Evolutionary conservation across 2,329 filamentous ascomycete species (phyloP), one percentile per base, ranked within the genome.

Genomic region (Cercospora canescens): DNA sequence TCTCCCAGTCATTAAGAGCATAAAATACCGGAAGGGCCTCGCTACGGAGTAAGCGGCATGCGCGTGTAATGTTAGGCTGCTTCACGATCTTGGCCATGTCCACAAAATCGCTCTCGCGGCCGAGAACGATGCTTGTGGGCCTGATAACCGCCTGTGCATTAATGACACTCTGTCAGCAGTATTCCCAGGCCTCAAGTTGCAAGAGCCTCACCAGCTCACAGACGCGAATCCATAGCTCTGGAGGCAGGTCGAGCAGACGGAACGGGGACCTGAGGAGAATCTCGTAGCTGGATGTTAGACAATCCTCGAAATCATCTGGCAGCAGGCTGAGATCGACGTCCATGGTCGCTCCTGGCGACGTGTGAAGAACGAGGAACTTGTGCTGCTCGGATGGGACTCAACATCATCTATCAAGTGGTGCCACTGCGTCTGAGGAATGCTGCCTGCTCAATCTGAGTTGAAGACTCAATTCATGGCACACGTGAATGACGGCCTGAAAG

Each of bases 161-260:
- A 14, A 35, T 28, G 24, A n/a, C 28, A 3, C 28, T 32, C 6
- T 18, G 18, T 55, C 28, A 35, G 28, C 28, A 55, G 28, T 16
- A 21, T 3, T 24, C 24, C 21, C 21, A 28, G 34, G 28, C 3
- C 28, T 34, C 32, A 8, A 18, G 52, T 21, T 18, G 52, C 52
- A n/a, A 34, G 52, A 34, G 28, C 28, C 28, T 55, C 21, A 55
- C 52, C 16, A 55, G 12, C 9, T 68, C 64, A 64, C 58, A 69
- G 9, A 70, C 45, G 1, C 52, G 18, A 16, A 63, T n/a, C 62
- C 67, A 67, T 18, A 69, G 48, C 48, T 70, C 70, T 6, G 71
- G 66, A 3, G 69, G 71, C 21, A 73, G 52, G 52, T 70, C 69
- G 58, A 73, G 64, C n/a, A 72, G 67, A 0, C 68, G 64, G 18